phyloP scores from a whole-genome alignment of 1,139 yeast species.

The Suhomyces coccinellae region DNA sequence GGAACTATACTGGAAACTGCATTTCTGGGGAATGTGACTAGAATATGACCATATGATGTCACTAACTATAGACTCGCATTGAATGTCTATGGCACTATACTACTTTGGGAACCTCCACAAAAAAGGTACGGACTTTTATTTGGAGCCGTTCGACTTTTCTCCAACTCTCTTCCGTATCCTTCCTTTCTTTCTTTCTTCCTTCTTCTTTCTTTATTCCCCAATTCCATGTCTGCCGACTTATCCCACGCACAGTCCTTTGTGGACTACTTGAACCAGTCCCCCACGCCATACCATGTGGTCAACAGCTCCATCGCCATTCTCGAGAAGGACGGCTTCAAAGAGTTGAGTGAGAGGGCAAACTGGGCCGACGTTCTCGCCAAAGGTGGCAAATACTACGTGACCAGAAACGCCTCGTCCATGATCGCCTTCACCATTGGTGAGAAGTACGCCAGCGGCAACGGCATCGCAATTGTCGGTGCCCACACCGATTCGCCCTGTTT shows the following conservation, averaged over 20 bases:
- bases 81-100: no score
- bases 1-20: no score
- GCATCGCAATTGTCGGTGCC: slow-evolving; percentile 87
- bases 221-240: slow-evolving; percentile 14
- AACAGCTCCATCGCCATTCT: slow-evolving; percentile 58
- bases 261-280: slow-evolving; percentile 78
- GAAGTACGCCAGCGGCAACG: slow-evolving; percentile 75
- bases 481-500: slow-evolving; percentile 96
- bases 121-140: no score
- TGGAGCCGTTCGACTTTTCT: no score
- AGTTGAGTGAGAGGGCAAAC: slow-evolving; percentile 67
- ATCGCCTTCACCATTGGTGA: slow-evolving; percentile 85
- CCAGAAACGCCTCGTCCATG: slow-evolving; percentile 84
- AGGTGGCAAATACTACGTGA: slow-evolving; percentile 72
- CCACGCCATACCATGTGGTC: slow-evolving; percentile 95
- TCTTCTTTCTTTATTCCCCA: not conserved
- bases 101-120: no score
- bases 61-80: no score
- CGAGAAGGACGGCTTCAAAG: slow-evolving; percentile 62
- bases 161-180: not conserved
- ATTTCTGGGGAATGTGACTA: no score
- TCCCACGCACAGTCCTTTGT: slow-evolving; percentile 61
- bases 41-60: no score
- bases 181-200: not conserved
- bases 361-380: slow-evolving; percentile 63